These are phyloP conservation scores for Chamaenerion angustifolium DNA, from an alignment of 345 rosid species.

Conservation along the genomic window DNA sequence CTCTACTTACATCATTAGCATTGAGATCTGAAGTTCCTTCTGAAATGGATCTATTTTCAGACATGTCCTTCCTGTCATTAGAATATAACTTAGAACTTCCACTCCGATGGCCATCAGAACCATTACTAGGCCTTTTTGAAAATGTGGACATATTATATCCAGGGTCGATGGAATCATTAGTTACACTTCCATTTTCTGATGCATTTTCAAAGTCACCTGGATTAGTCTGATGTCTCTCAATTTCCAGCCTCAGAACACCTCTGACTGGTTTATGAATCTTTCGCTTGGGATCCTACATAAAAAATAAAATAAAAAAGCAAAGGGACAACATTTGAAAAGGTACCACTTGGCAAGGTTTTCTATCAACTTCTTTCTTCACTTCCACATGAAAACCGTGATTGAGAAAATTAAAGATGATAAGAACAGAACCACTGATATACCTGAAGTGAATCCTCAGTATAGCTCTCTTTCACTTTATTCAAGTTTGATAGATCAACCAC, in stretches of 20 bases:
- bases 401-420: neutral
- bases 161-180: slow-evolving; percentile 70
- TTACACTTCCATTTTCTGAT: slow-evolving; percentile 78
- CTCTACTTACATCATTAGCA: slow-evolving; percentile 51
- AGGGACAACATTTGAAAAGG: slow-evolving; percentile 8
- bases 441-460: slow-evolving; percentile 92
- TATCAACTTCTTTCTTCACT: too few species aligned
- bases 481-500: slow-evolving; percentile 91
- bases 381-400: neutral
- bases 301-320: too few species aligned
- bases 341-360: neutral
- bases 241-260: slow-evolving; percentile 80
- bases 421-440: slow-evolving; percentile 16
- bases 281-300: slow-evolving; percentile 70
- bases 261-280: slow-evolving; percentile 92
- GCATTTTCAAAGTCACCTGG: slow-evolving; percentile 58
- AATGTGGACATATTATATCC: slow-evolving; percentile 42
- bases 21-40: slow-evolving; percentile 35
- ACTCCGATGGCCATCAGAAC: slow-evolving; percentile 49
- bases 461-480: slow-evolving; percentile 92
- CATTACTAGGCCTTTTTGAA: slow-evolving; percentile 51
- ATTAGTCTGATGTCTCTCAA: slow-evolving; percentile 75
- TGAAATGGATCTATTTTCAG: slow-evolving; percentile 43
- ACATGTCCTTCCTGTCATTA: slow-evolving; percentile 44
- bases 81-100: slow-evolving; percentile 42